Percentiles rank a stretch among this genome's conserved stretches.
phyloP scores from a whole-genome alignment of 805 yeast species.

The Saturnispora silvae region DNA sequence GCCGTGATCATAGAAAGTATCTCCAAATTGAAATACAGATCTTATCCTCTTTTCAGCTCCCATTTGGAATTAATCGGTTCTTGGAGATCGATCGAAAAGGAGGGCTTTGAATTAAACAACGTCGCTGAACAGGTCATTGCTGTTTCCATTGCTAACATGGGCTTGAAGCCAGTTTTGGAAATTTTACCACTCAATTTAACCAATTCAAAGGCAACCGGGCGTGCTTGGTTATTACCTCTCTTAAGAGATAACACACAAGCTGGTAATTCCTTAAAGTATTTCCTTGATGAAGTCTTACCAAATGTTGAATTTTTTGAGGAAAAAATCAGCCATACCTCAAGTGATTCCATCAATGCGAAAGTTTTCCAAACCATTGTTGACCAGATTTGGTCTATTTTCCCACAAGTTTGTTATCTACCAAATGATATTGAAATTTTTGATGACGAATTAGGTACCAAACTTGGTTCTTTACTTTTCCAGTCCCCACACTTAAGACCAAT shows the following conservation, averaged over 20 bases:
- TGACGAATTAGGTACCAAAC: conserved; percentile 64
- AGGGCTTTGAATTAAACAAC: conserved; percentile 52
- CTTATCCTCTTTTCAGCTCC: conserved; percentile 60
- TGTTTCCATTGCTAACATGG: conserved; percentile 67
- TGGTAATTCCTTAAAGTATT: conserved; percentile 58
- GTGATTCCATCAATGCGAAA: conserved; percentile 59
- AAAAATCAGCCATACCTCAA: conserved; percentile 33
- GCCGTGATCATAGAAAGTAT: conserved; percentile 56
- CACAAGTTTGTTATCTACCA: conserved; percentile 83
- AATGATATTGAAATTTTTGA: conserved; percentile 61
- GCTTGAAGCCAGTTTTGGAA: conserved; percentile 73
- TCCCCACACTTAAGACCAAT: conserved; percentile 64
- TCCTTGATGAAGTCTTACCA: conserved; percentile 55
- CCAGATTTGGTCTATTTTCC: conserved; percentile 87
- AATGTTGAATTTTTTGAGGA: conserved; percentile 42
- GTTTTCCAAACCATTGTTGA: conserved; percentile 77
- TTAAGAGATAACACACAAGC: conserved; percentile 76
- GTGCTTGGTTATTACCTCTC: conserved; percentile 92
- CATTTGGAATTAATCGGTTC: conserved; percentile 68
- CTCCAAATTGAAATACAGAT: conserved; percentile 49
- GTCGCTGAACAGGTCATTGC: conserved; percentile 77
- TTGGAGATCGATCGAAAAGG: conserved; percentile 73
- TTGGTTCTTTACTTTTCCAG: conserved; percentile 67
- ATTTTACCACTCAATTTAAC: conserved; percentile 71
- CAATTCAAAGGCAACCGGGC: conserved; percentile 55